Evolutionary conservation across 192 early-diverging fungal species (phyloP).

Genomic region (Mortierella claussenii): DNA sequence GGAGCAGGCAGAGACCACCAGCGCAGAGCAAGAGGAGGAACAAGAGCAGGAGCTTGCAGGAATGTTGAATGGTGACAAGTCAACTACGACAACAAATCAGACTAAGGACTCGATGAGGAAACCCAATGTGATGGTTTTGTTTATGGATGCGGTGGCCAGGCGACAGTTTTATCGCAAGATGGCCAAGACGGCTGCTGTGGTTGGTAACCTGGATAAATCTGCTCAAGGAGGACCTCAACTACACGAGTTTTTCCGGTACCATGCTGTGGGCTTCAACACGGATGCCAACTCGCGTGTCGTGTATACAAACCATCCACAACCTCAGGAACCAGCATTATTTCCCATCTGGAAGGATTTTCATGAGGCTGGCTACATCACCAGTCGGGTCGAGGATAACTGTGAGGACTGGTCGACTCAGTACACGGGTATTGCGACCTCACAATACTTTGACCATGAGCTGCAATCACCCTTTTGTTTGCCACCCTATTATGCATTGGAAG

Average conservation of each 20-base stretch:
- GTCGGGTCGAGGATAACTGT: conserved; percentile 61
- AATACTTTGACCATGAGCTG: conserved; percentile 65
- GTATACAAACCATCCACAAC: conserved; percentile 48
- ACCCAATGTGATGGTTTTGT: conserved; percentile 63
- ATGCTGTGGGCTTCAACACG: conserved; percentile 62
- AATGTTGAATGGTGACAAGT: conserved; percentile 1
- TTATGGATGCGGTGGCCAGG: conserved; percentile 63
- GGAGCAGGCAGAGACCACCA: no score
- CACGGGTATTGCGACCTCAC: conserved; percentile 30
- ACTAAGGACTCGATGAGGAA: conserved; percentile 6
- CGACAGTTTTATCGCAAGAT: conserved; percentile 65
- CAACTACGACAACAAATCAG: neutral
- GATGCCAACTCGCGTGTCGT: conserved; percentile 62
- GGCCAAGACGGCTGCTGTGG: conserved; percentile 51
- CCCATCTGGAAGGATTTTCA: conserved; percentile 68
- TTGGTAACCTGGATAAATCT: conserved; percentile 47
- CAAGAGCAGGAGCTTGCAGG: conserved; percentile 13
- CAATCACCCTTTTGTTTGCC: conserved; percentile 66
- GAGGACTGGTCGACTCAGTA: conserved; percentile 64
- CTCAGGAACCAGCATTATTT: conserved; percentile 9
- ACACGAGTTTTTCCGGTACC: conserved; percentile 64
- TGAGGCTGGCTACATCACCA: conserved; percentile 64
- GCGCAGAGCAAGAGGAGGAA: no score
- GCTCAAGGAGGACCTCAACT: conserved; percentile 36
- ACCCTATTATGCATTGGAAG: conserved; percentile 56